Base-by-base conservation (phyloP, 805 yeast genomes). In the Ogataea degrootiae region DNA sequence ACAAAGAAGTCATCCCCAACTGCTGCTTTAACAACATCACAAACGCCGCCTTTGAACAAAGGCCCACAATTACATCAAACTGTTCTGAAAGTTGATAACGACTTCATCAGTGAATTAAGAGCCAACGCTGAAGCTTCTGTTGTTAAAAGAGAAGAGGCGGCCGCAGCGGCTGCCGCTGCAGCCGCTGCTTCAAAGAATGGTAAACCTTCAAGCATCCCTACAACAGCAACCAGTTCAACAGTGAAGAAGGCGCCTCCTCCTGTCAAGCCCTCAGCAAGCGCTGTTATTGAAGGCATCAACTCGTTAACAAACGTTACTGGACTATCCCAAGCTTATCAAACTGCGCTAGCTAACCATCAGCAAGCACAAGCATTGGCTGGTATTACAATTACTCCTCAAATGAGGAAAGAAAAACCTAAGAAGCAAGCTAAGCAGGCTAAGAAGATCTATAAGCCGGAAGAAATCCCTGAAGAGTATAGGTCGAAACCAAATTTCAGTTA, bases 401-500 rank as follows among this genome's bases (percentile, higher is more conserved):
- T 50, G 36, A 29, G 50, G 23, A 54, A 58, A 38, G 59, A 59
- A 11, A 59, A 62, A 41, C 56, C 68, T n/a, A 75, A 76, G 57
- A 77, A 77, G 49, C 73, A 70, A 42, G 69, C 76, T 35, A 79
- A 73, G 63, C 75, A 74, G 5, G 76, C 80, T 36, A 84, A 84
- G 61, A 82, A 78, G 54, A 79, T 83, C 5, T 90, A 87, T 61
- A 73, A 82, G 3, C 68, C 83, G 17, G 96, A 89, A 46, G 97
- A 90, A 58, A 89, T 92, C 41, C 99, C 98, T 1, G 87, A 79
- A 48, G 89, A 87, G 66, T 89, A 79, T 65, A 76, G 96, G 56
- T 76, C 82, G 12, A 94, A 92, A 63, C 99, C 99, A 1, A 75
- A 83, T 11, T 74, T 82, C 43, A 85, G 96, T 0, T 87, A 87